phyloP scores from a whole-genome alignment of 805 yeast species.

The Candida oleophila region DNA sequence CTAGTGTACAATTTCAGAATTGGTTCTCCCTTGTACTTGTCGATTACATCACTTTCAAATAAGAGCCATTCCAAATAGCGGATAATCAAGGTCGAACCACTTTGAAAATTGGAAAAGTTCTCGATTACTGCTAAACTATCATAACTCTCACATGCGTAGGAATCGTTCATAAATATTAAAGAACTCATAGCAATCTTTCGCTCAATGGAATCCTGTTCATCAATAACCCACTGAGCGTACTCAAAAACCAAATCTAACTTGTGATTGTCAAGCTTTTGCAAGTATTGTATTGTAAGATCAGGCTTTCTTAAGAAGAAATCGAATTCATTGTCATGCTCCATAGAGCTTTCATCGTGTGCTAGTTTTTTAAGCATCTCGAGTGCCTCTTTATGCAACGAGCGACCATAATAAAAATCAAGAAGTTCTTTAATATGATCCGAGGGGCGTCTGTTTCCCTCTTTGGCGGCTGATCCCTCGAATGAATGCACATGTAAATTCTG shows the following conservation, averaged over 20 bases:
- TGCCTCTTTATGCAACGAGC: conserved; percentile 63
- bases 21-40: conserved; percentile 10
- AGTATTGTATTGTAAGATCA: conserved; percentile 50
- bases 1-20: conserved; percentile 32
- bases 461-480: not conserved
- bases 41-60: conserved; percentile 33
- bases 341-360: conserved; percentile 16
- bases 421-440: conserved; percentile 60
- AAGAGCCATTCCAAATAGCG: conserved; percentile 49
- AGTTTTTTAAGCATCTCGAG: conserved; percentile 51
- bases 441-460: conserved; percentile 13
- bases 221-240: conserved; percentile 53
- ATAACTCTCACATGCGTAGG: conserved; percentile 57
- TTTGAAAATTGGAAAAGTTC: conserved; percentile 36
- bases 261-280: conserved; percentile 52
- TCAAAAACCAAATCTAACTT: conserved; percentile 55
- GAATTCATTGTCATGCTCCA: conserved; percentile 16
- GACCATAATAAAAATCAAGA: conserved; percentile 73
- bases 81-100: conserved; percentile 22
- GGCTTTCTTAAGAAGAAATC: conserved; percentile 37
- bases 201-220: conserved; percentile 20
- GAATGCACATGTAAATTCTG: conserved; percentile 26
- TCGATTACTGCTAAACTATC: conserved; percentile 54
- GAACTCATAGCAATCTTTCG: conserved; percentile 23
- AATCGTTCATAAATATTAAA: conserved; percentile 63